Evolutionary conservation across 2,329 filamentous ascomycete genomes (phyloP), one percentile per base, ranked within the genome.

Genomic region (Colletotrichum abscissum): DNA sequence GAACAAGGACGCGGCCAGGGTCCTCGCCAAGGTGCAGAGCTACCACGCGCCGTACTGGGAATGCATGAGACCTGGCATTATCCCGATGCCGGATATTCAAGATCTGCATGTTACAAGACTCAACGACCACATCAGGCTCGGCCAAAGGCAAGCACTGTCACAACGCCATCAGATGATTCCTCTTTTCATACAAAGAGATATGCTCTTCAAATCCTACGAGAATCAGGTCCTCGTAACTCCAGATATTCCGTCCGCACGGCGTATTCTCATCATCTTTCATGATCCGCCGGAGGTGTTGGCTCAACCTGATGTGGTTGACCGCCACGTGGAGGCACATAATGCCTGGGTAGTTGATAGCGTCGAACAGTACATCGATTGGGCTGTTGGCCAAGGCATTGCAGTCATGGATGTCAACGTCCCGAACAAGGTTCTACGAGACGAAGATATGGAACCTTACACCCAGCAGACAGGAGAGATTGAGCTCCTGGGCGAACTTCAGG

Each of bases 341-440:
- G 91, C 93, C 6, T 98, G 94, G 90, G 87, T 98, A 78, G 95
- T 94, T 84, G 95, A 98, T 87, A 89, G 91, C 62, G 89, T 95
- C 59, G 91, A 92, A 79, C 89, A 91, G 33, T 98, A 98, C 81
- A 91, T 98, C 75, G 91, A 93, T 72, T 98, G 95, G 95, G 95
- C 95, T 0, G 83, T 92, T 24, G 84, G 88, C n/a, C 89, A 94
- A 71, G 91, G 89, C 19, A 97, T 96, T 78, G 94, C 92, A 1
- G 91, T 98, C 26, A 93, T 99, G 78, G 97, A 99, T 80, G 90
- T 98, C 72, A 98, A 98, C 76, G 89, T 99, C 3, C 96, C 96
- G 0, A 92, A 92, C 75, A 91, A 95, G 78, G 87, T 95, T 62
- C 92, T 92, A 1, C 87, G 89, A 24, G 86, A 90, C 54, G 88